Evolutionary conservation across 352 stramenopile genomes (phyloP), one percentile per base, ranked within the genome.

Genomic region (Peronospora farinosa): DNA sequence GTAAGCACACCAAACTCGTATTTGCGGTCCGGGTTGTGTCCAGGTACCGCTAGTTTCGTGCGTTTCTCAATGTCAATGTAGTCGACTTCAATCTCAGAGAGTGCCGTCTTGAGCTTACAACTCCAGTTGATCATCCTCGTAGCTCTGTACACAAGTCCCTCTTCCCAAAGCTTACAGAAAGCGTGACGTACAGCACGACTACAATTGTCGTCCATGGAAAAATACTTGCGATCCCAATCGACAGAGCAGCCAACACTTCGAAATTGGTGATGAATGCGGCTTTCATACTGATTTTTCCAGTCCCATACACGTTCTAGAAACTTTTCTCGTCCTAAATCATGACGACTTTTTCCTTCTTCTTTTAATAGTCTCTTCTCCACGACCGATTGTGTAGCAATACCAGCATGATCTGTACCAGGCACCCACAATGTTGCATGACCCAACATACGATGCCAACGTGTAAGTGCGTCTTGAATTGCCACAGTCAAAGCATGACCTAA

Each of bases 101-200:
- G 68, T 21, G 92, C 92, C 10, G 88, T 97, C 70, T 99, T 98
- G 16, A 99, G 81, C 25, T 96, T 95, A 70, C 93, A 98, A 65
- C 91, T 98, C 97, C 97, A 99, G 83, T 99, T 99, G 66, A 98
- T 98, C 66, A 99, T 92, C 41, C 97, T 85, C 35, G 92, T 98
- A 15, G 96, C 95, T 23, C 97, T 73, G 74, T 99, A 99, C 51
- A 99, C 92, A 12, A 99, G 80, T 41, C 96, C 96, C 59, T 91
- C 72, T 49, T 95, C 81, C 71, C 75, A 92, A 7, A 95, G 52
- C 46, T 86, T 80, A 63, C 96, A 96, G 69, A 99, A 99, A 12
- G 96, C 93, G 65, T 99, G 95, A 52, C 94, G 84, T 30, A 99
- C 97, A 6, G 96, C 96, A 40, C 84, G 88, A 57, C 82, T 97